phyloP scores from a whole-genome alignment of 2,329 filamentous ascomycete species.

The Phyllosticta ampelicida region DNA sequence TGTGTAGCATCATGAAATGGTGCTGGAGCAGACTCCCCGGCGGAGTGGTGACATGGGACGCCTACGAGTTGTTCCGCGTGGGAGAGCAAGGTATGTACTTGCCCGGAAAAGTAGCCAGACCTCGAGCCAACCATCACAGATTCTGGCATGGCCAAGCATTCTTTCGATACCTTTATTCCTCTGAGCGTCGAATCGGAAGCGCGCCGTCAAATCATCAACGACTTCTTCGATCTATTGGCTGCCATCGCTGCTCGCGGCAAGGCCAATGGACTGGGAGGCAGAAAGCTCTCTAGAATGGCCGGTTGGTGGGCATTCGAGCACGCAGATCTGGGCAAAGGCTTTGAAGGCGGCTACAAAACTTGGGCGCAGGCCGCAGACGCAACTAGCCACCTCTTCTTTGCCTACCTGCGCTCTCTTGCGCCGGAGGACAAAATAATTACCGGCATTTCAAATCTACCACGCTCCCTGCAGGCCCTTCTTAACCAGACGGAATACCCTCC shows the following conservation, averaged over 20 bases:
- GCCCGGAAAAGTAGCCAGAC: constrained; percentile 6
- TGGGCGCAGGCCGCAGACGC: constrained; percentile 91
- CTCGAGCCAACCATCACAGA: constrained; percentile 42
- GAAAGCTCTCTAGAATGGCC: constrained; percentile 88
- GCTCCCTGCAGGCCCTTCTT: constrained; percentile 81
- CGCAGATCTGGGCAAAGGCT: constrained; percentile 74
- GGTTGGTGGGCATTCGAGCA: constrained; percentile 99
- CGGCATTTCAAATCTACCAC: constrained; percentile 75
- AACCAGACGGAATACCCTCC: constrained; percentile 93
- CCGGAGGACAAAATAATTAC: constrained; percentile 65
- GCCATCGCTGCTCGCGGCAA: constrained; percentile 90
- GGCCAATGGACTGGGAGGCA: constrained; percentile 80
- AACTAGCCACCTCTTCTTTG: constrained; percentile 94
- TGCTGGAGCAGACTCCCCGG: constrained; percentile 90
- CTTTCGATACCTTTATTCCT: constrained; percentile 93
- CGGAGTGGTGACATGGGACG: constrained; percentile 92
- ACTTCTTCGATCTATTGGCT: constrained; percentile 89
- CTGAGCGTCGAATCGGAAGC: constrained; percentile 82
- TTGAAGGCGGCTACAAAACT: constrained; percentile 84
- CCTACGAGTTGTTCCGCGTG: constrained; percentile 89
- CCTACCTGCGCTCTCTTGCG: constrained; percentile 80
- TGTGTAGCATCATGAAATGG: constrained; percentile 94
- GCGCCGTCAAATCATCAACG: constrained; percentile 79
- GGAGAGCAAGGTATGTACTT: constrained; percentile 68
- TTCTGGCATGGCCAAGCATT: constrained; percentile 80